Conservation (phyloP, 164 flowering plant genomes). For the Warburgia ugandensis region DNA sequence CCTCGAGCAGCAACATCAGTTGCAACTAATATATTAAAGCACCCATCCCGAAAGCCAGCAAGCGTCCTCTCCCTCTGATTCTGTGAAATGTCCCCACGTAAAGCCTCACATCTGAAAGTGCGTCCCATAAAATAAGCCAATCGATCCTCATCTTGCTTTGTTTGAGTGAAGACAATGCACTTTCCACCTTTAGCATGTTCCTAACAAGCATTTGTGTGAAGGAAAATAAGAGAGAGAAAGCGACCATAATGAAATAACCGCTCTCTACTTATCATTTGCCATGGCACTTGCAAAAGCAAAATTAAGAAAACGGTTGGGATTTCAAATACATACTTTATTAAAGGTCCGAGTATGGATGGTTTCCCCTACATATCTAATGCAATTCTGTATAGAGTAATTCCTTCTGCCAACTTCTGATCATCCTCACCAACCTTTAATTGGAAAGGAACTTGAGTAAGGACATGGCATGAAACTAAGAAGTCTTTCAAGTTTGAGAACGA, state of each 20-base stretch:
- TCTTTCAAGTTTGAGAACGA: no score
- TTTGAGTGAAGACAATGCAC: conserved; percentile 83
- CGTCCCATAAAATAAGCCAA: conserved; percentile 56
- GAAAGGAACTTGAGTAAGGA: no score
- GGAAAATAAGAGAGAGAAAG: no score
- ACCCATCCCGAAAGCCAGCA: conserved; percentile 61
- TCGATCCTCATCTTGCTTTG: conserved; percentile 91
- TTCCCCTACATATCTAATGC: conserved; percentile 47
- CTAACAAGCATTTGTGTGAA: no score
- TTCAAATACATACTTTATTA: conserved; percentile 65
- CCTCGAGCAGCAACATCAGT: conserved; percentile 92
- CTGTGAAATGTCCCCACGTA: conserved; percentile 89
- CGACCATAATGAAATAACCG: no score
- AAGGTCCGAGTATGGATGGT: conserved; percentile 61
- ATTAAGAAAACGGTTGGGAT: no score
- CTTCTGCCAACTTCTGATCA: conserved; percentile 87
- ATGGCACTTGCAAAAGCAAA: no score
- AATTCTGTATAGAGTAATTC: conserved; percentile 72
- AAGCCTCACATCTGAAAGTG: conserved; percentile 56
- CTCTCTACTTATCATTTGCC: no score
- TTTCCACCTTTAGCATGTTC: conserved; percentile 95
- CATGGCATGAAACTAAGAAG: no score
- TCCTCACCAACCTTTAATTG: conserved; percentile 98
- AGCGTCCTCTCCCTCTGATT: conserved; percentile 77
- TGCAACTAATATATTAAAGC: conserved; percentile 61